Evolutionary conservation across 129 eudicot genomes (phyloP).

Genomic region (Rutidosis leptorrhynchoides): DNA sequence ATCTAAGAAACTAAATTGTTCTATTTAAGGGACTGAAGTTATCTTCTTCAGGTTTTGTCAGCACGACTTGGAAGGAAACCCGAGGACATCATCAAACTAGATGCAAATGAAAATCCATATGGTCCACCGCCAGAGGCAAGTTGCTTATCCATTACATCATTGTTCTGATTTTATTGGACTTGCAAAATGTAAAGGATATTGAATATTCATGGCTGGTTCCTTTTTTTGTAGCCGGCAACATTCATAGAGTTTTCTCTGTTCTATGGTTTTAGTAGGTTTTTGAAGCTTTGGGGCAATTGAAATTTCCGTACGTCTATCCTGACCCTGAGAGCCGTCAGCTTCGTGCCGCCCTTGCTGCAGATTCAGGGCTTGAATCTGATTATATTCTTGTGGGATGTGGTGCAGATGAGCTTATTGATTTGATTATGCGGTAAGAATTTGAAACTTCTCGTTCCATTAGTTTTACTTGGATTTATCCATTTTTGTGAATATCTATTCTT

Average conservation of each 20-base stretch:
- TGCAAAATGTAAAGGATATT: too few relatives aligned
- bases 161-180: too few relatives aligned
- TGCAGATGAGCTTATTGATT: conserved; percentile 95
- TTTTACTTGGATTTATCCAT: too few relatives aligned
- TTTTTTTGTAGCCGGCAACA: too few relatives aligned
- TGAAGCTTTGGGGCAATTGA: conserved; percentile 83
- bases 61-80: conserved; percentile 97
- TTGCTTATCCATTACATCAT: too few relatives aligned
- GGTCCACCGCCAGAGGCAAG: conserved; percentile 99
- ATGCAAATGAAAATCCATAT: conserved; percentile 98
- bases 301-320: conserved; percentile 91
- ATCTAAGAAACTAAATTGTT: too few relatives aligned
- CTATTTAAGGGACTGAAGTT: too few relatives aligned
- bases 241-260: too few relatives aligned
- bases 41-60: conserved; percentile 68
- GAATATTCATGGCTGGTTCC: too few relatives aligned
- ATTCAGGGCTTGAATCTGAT: conserved; percentile 88
- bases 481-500: too few relatives aligned
- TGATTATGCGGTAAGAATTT: conserved; percentile 57
- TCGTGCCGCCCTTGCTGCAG: conserved; percentile 92
- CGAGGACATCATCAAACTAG: conserved; percentile 90
- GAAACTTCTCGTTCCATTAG: too few relatives aligned
- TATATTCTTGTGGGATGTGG: conserved; percentile 94
- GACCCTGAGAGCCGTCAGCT: conserved; percentile 93
- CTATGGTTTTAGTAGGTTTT: too few relatives aligned